phyloP scores from a whole-genome alignment of 2,329 filamentous ascomycete species.

The Didymella pinodella region DNA sequence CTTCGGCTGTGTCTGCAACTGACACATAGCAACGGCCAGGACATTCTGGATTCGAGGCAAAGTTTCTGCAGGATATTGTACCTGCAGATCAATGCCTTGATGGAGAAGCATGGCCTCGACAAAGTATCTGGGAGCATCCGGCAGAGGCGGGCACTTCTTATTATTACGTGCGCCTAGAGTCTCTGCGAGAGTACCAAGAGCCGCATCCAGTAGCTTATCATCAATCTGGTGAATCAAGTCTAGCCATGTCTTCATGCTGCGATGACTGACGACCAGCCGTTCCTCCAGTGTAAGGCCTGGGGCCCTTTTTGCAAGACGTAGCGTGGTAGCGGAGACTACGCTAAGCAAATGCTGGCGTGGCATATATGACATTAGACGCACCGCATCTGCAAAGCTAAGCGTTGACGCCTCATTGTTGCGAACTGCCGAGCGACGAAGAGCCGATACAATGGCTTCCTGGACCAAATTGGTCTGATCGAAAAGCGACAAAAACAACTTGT shows the following conservation, averaged over 20 bases:
- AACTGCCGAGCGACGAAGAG: background rate
- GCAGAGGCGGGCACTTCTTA: background rate
- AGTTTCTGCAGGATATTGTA: conserved; percentile 6
- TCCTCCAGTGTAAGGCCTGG: background rate
- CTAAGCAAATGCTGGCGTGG: conserved; percentile 18
- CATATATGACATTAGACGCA: conserved; percentile 24
- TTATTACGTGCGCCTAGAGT: background rate
- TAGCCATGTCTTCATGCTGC: conserved; percentile 29
- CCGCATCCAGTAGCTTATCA: conserved; percentile 3
- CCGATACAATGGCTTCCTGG: background rate
- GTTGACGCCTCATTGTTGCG: conserved; percentile 6
- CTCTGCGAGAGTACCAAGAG: conserved; percentile 1
- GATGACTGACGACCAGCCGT: background rate
- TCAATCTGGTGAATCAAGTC: conserved; percentile 32
- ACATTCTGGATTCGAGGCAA: conserved; percentile 1
- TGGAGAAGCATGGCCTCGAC: conserved; percentile 11
- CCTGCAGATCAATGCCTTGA: background rate
- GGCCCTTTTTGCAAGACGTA: conserved; percentile 13
- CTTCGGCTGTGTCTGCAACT: conserved; percentile 18
- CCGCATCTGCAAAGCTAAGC: conserved; percentile 8
- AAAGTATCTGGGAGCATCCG: background rate
- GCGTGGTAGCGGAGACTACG: conserved; percentile 21
- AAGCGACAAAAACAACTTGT: conserved; percentile 1
- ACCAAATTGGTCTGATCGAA: background rate
- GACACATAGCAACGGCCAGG: conserved; percentile 24